Evolutionary conservation across 371 early-diverging fungal species (phyloP).

Genomic region (Dichotomocladium elegans): DNA sequence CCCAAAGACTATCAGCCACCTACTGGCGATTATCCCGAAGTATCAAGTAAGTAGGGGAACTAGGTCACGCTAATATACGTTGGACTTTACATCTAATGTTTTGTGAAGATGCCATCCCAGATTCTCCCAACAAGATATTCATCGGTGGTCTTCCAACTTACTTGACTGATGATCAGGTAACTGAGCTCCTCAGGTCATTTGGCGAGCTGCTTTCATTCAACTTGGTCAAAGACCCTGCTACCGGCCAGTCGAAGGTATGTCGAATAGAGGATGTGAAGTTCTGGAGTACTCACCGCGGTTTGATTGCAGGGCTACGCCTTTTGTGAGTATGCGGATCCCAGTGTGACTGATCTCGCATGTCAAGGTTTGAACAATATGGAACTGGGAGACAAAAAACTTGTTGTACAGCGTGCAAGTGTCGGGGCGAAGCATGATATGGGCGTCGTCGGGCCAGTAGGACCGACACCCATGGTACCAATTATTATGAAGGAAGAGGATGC

Average conservation of each 20-base stretch:
- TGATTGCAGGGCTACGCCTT: slow-evolving; percentile 90
- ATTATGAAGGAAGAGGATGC: slow-evolving; percentile 58
- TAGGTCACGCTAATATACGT: too few species aligned
- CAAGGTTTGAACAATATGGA: slow-evolving; percentile 95
- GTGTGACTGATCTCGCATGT: slow-evolving; percentile 88
- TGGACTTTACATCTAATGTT: slow-evolving; percentile 44
- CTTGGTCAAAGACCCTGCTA: slow-evolving; percentile 81
- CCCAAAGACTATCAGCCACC: slow-evolving; percentile 93
- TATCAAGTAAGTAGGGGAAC: not conserved
- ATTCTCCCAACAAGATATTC: slow-evolving; percentile 91
- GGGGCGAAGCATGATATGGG: slow-evolving; percentile 59
- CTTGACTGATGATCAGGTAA: slow-evolving; percentile 90
- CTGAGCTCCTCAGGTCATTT: slow-evolving; percentile 89
- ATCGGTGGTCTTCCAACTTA: slow-evolving; percentile 91
- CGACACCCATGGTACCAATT: slow-evolving; percentile 7
- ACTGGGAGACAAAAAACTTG: slow-evolving; percentile 88
- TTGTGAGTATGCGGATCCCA: slow-evolving; percentile 90
- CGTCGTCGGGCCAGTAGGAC: slow-evolving; percentile 5
- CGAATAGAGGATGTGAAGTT: not conserved
- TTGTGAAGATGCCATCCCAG: slow-evolving; percentile 80
- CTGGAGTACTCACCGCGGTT: not conserved
- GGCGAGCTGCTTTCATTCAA: slow-evolving; percentile 91
- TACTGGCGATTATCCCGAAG: slow-evolving; percentile 12
- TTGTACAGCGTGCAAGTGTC: slow-evolving; percentile 92
- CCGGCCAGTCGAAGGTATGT: slow-evolving; percentile 77